These are phyloP conservation scores for Penicillium sclerotiorum DNA, from an alignment of 2,329 filamentous ascomycete species.

Conservation along the genomic window DNA sequence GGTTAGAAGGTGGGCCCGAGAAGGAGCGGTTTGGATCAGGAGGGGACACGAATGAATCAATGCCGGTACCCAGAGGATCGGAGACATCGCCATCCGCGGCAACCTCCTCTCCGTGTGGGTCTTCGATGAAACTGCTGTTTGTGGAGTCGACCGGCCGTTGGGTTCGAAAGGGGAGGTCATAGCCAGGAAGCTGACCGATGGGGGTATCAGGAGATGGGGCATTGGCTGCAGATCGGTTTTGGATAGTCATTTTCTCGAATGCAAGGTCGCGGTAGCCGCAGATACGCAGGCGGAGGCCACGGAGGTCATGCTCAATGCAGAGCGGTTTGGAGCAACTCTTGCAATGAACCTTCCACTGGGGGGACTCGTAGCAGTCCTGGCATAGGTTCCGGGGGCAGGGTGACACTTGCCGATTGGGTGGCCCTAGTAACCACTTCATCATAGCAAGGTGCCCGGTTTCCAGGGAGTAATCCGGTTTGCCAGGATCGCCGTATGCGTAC, in stretches of 20 bases:
- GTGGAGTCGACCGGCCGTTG: constrained; percentile 34
- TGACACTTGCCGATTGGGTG: constrained; percentile 48
- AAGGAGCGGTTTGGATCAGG: constrained; percentile 38
- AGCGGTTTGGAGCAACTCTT: constrained; percentile 59
- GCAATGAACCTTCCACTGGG: constrained; percentile 63
- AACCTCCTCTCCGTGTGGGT: constrained; percentile 30
- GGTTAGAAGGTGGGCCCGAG: constrained; percentile 44
- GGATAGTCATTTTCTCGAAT: constrained; percentile 50
- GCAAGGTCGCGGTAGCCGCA: constrained; percentile 60
- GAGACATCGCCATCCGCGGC: constrained; percentile 25
- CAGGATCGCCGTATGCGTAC: constrained; percentile 44
- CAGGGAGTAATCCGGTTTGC: constrained; percentile 42
- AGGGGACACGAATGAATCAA: constrained; percentile 23
- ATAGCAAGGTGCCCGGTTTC: constrained; percentile 45
- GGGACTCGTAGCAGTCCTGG: constrained; percentile 60
- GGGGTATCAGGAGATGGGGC: constrained; percentile 18
- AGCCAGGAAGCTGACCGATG: constrained; percentile 20
- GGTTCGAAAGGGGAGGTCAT: constrained; percentile 34
- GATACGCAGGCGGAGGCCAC: constrained; percentile 58
- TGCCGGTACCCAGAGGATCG: constrained; percentile 18
- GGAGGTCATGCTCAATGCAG: constrained; percentile 63
- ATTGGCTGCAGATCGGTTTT: constrained; percentile 29
- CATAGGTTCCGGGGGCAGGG: constrained; percentile 60
- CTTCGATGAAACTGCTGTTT: constrained; percentile 40
- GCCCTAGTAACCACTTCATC: constrained; percentile 52